Percentiles rank a stretch among this genome's conserved stretches.
These are phyloP conservation scores for Neltuma alba DNA, from an alignment of 306 rosid genomes.

Conservation along the genomic window DNA sequence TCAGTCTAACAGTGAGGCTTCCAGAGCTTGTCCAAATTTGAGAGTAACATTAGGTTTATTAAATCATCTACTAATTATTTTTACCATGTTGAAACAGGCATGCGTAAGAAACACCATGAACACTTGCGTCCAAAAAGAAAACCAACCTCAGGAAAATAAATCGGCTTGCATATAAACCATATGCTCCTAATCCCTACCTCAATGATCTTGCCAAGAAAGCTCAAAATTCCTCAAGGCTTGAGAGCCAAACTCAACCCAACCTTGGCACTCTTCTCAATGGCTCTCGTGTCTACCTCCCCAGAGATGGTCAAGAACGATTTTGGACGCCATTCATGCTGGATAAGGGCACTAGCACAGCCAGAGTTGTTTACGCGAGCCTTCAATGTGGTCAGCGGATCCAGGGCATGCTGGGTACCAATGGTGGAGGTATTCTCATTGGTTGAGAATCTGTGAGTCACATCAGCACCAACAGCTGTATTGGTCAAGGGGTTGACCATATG, in stretches of 20 bases:
- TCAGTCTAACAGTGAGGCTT: conserved; percentile 24
- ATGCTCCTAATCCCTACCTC: conserved; percentile 51
- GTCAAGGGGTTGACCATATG: conserved; percentile 45
- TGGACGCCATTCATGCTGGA: conserved; percentile 99
- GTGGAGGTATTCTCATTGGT: conserved; percentile 75
- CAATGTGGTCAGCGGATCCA: conserved; percentile 80
- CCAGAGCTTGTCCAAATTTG: conserved; percentile 30
- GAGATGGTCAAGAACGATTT: conserved; percentile 80
- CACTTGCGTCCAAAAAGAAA: conserved; percentile 40
- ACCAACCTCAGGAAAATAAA: conserved; percentile 41
- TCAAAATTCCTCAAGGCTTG: conserved; percentile 69
- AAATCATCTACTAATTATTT: conserved; percentile 41
- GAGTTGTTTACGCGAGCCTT: conserved; percentile 80
- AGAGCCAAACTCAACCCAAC: conserved; percentile 88
- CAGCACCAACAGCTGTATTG: conserved; percentile 52
- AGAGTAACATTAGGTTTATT: conserved; percentile 40
- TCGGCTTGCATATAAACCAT: conserved; percentile 42
- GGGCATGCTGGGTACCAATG: conserved; percentile 76
- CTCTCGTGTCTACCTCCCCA: conserved; percentile 89
- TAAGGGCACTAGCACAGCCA: conserved; percentile 83
- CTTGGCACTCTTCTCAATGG: conserved; percentile 93
- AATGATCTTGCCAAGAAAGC: conserved; percentile 40
- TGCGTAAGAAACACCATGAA: conserved; percentile 41
- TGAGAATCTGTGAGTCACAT: conserved; percentile 68
- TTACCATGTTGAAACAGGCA: conserved; percentile 41